These are phyloP conservation scores for Suillus americanus DNA, from an alignment of 768 basidiomycete species.

Conservation along the genomic window DNA sequence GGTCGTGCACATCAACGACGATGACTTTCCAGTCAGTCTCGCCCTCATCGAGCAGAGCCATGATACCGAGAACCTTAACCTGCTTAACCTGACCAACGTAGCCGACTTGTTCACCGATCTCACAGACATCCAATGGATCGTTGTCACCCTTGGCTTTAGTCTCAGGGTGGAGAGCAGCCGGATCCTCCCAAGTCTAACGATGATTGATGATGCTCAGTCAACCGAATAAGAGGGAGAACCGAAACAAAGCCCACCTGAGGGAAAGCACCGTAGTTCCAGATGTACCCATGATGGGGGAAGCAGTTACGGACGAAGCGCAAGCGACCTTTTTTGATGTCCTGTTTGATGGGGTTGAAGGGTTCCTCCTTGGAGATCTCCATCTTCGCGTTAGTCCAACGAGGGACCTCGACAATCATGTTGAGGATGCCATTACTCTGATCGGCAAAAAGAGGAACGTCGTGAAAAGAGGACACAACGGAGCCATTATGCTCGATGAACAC, in stretches of 20 bases:
- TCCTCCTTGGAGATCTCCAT: slow-evolving; percentile 99
- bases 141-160: slow-evolving; percentile 99
- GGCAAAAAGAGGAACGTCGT: slow-evolving; percentile 98
- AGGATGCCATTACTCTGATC: slow-evolving; percentile 93
- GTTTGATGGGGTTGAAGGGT: slow-evolving; percentile 99
- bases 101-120: slow-evolving; percentile 98
- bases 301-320: slow-evolving; percentile 98
- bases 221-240: not conserved
- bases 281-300: slow-evolving; percentile 99
- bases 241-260: slow-evolving; percentile 66
- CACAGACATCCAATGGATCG: slow-evolving; percentile 99
- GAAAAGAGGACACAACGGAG: slow-evolving; percentile 81
- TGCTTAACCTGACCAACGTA: slow-evolving; percentile 98
- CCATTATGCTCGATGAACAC: slow-evolving; percentile 92
- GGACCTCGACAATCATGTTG: slow-evolving; percentile 99
- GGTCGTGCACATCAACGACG: slow-evolving; percentile 94
- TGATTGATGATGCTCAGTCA: not conserved
- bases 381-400: slow-evolving; percentile 99
- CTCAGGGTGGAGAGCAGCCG: slow-evolving; percentile 80
- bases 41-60: slow-evolving; percentile 98
- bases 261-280: slow-evolving; percentile 99
- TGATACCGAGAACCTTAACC: slow-evolving; percentile 99
- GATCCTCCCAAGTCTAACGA: slow-evolving; percentile 96
- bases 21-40: slow-evolving; percentile 99
- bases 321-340: slow-evolving; percentile 96